A percentile compares a stretch with the other conserved stretches of the same genome.
Evolutionary conservation across 257 asterid species (phyloP).

Genomic region (Asclepias syriaca): DNA sequence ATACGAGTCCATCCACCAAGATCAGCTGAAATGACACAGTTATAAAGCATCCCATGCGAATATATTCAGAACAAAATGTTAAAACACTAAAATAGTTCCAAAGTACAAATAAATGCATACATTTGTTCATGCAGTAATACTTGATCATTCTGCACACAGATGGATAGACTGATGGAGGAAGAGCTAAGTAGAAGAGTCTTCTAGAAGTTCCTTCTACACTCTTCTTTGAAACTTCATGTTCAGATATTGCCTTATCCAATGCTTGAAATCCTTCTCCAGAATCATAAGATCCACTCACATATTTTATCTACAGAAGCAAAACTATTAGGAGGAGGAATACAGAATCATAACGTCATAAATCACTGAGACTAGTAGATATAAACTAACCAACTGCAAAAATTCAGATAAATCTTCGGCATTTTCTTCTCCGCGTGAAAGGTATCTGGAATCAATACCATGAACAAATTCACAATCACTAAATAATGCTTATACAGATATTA

Average conservation of each 20-base stretch:
- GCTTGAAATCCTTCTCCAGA: slow-evolving; percentile 75
- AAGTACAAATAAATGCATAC: slow-evolving; percentile 36
- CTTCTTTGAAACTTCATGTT: slow-evolving; percentile 73
- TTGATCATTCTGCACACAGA: slow-evolving; percentile 95
- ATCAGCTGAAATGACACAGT: slow-evolving; percentile 59
- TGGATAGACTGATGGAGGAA: slow-evolving; percentile 99
- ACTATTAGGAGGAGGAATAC: slow-evolving; percentile 6
- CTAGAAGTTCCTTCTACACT: slow-evolving; percentile 73
- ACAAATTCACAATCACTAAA: background rate
- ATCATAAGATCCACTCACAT: slow-evolving; percentile 90
- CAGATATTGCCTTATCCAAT: slow-evolving; percentile 72
- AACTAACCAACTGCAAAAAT: slow-evolving; percentile 87
- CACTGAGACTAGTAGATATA: slow-evolving; percentile 2
- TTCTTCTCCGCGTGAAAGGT: slow-evolving; percentile 62
- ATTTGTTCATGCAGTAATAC: slow-evolving; percentile 56
- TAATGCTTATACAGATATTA: background rate
- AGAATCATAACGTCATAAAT: slow-evolving; percentile 3
- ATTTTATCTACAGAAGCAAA: slow-evolving; percentile 61
- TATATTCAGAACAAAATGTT: background rate
- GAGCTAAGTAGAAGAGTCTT: slow-evolving; percentile 95
- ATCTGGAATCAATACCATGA: slow-evolving; percentile 36
- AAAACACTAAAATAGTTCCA: too few relatives aligned
- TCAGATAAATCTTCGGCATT: slow-evolving; percentile 35
- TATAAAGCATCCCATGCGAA: slow-evolving; percentile 6
- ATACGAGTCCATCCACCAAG: slow-evolving; percentile 98